A percentile compares a stretch with the other conserved stretches of the same genome.
Evolutionary conservation across 2,329 filamentous ascomycete genomes (phyloP).

Genomic region (Pseudogymnoascus sp.): DNA sequence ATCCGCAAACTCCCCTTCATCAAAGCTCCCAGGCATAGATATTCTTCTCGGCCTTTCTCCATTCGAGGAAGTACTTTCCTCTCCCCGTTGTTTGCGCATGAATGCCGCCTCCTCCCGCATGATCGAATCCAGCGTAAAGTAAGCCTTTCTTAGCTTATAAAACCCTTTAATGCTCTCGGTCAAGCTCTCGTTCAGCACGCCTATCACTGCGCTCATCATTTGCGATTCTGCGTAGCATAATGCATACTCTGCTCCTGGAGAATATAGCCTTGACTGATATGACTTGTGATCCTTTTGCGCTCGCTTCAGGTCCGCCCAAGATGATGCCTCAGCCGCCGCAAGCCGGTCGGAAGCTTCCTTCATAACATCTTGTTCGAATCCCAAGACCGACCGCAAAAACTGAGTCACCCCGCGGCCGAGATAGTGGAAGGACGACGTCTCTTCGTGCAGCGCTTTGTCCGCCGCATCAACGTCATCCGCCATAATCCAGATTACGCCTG

Average conservation of each 20-base stretch:
- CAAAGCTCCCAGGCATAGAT: slow-evolving; percentile 31
- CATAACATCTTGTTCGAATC: slow-evolving; percentile 90
- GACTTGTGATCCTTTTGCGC: slow-evolving; percentile 58
- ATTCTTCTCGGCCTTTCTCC: background rate
- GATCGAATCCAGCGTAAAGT: slow-evolving; percentile 70
- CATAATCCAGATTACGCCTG: slow-evolving; percentile 65
- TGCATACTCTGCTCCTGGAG: slow-evolving; percentile 77
- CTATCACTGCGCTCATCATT: slow-evolving; percentile 81
- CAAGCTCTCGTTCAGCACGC: slow-evolving; percentile 83
- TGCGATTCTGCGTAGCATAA: slow-evolving; percentile 78
- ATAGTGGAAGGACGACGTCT: slow-evolving; percentile 79
- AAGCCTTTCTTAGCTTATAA: slow-evolving; percentile 86
- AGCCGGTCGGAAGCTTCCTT: slow-evolving; percentile 67
- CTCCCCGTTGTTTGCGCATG: slow-evolving; percentile 25
- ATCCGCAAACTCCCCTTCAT: slow-evolving; percentile 24
- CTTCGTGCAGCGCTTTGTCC: slow-evolving; percentile 61
- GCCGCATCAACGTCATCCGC: slow-evolving; percentile 85
- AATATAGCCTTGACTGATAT: slow-evolving; percentile 54
- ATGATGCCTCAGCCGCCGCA: slow-evolving; percentile 64
- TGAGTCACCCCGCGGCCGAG: slow-evolving; percentile 72
- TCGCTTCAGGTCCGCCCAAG: slow-evolving; percentile 67
- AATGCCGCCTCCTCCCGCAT: slow-evolving; percentile 62
- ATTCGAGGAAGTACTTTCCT: background rate
- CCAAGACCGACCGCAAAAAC: slow-evolving; percentile 79
- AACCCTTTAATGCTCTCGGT: slow-evolving; percentile 88